phyloP scores from a whole-genome alignment of 2,329 filamentous ascomycete genomes.

The Torrubiellomyces zombiae region DNA sequence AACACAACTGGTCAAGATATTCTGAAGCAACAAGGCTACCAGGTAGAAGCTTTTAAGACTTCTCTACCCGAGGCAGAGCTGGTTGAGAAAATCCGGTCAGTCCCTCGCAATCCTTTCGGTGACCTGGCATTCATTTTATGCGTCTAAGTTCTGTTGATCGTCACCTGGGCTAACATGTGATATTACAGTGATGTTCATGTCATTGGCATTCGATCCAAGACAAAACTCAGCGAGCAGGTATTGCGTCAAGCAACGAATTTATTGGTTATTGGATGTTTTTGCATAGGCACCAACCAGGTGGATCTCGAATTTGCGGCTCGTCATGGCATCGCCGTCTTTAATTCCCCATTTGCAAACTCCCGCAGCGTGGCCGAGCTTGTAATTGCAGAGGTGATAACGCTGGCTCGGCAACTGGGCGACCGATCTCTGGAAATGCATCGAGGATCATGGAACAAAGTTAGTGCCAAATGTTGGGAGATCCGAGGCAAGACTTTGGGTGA shows the following conservation, averaged over 20 bases:
- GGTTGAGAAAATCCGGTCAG: constrained; percentile 87
- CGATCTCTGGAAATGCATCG: constrained; percentile 87
- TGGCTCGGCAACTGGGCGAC: constrained; percentile 85
- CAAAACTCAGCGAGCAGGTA: constrained; percentile 75
- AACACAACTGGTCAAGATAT: constrained; percentile 81
- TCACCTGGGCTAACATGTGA: too few relatives aligned
- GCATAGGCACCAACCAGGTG: constrained; percentile 94
- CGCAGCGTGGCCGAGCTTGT: constrained; percentile 92
- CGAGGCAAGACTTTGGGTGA: constrained; percentile 85
- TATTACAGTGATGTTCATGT: constrained; percentile 82
- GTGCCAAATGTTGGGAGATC: constrained; percentile 92
- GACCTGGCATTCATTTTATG: too few relatives aligned
- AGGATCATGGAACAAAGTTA: constrained; percentile 97
- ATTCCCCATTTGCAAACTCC: constrained; percentile 96
- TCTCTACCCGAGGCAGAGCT: constrained; percentile 84
- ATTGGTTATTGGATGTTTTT: constrained; percentile 94
- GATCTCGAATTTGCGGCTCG: constrained; percentile 69
- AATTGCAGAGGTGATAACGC: constrained; percentile 79
- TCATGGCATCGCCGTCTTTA: constrained; percentile 92
- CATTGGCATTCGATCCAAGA: constrained; percentile 96
- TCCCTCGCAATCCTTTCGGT: too few relatives aligned
- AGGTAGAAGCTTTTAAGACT: constrained; percentile 81
- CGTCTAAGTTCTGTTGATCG: too few relatives aligned
- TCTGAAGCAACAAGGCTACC: constrained; percentile 73
- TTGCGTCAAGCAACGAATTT: constrained; percentile 83